These are phyloP conservation scores for Kwoniella dejecticola DNA, from an alignment of 768 basidiomycete species.

Conservation along the genomic window DNA sequence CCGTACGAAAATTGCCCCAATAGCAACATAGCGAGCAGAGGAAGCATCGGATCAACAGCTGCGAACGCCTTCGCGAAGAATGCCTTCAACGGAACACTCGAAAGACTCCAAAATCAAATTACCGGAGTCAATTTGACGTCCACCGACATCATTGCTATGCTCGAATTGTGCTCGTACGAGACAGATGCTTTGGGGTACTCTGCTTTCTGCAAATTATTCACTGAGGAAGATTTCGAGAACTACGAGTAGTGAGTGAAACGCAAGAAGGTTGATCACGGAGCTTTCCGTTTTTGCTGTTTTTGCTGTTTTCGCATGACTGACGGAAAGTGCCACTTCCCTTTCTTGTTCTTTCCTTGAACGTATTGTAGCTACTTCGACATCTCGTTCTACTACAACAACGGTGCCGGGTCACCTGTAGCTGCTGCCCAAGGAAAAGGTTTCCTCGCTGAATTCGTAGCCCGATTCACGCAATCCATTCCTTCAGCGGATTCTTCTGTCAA, in stretches of 20 bases:
- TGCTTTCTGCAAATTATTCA: slow-evolving; percentile 56
- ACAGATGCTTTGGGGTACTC: slow-evolving; percentile 52
- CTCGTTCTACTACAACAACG: slow-evolving; percentile 50
- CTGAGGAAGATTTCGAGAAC: slow-evolving; percentile 50
- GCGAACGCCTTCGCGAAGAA: slow-evolving; percentile 30
- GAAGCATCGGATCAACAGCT: slow-evolving; percentile 39
- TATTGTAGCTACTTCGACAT: slow-evolving; percentile 18
- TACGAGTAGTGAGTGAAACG: slow-evolving; percentile 38
- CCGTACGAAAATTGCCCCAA: slow-evolving; percentile 49
- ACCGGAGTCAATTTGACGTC: slow-evolving; percentile 37
- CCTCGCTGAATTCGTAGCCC: slow-evolving; percentile 53
- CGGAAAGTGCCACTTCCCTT: too few relatives aligned
- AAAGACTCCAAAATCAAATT: slow-evolving; percentile 36
- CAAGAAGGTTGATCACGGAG: too few relatives aligned
- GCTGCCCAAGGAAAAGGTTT: slow-evolving; percentile 54
- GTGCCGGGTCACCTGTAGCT: slow-evolving; percentile 47
- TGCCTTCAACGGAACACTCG: slow-evolving; percentile 39
- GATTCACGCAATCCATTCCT: slow-evolving; percentile 45
- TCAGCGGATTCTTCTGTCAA: slow-evolving; percentile 46
- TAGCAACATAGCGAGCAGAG: slow-evolving; percentile 32
- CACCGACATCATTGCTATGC: slow-evolving; percentile 48
- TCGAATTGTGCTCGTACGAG: slow-evolving; percentile 56
- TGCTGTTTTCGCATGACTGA: too few relatives aligned
- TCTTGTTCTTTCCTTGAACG: too few relatives aligned
- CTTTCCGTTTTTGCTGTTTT: too few relatives aligned